Evolutionary conservation across 1,139 yeast species (phyloP), one percentile per base, ranked within the genome.

Genomic region (Kodamaea suecica): DNA sequence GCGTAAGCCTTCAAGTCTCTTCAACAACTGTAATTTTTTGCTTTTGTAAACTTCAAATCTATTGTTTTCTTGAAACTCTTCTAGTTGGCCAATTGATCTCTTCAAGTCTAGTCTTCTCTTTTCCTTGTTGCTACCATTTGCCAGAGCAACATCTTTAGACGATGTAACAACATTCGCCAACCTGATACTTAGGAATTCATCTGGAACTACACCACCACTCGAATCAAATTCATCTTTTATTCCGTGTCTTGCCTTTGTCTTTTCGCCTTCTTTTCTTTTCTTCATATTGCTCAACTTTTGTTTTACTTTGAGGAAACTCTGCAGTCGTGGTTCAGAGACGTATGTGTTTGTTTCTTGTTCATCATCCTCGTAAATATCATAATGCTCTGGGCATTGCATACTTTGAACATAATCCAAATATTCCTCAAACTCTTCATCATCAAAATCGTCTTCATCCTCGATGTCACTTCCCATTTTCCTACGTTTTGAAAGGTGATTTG

Each of bases 121-220:
- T 31, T 59, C 63, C 34, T 50, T 53, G 33, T 51, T 48, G 14
- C 41, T 43, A 4, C 66, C 66, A 33, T 47, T 55, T 3, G 57
- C 54, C 21, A 50, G 41, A 1, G 47, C 40, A 3, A 60, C 39
- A 27, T 62, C 66, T 38, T 47, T 51, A 8, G 31, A 25, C 3
- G 47, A 35, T 12, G 17, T 11, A 4, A 25, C n/a, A 5, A 17
- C 16, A 3, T 9, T 19, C 8, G 21, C 21, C 21, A 19, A 19
- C 21, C 20, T 30, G 2, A 17, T n/a, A 4, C 8, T 6, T 19
- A 19, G 21, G 9, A 19, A 19, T 6, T 9, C 21, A 9, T 19
- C 21, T 19, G 21, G 21, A 9, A 19, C 9, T 19, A 6, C 21
- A 6, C 21, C 21, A 6, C 21, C 21, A 9, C 8, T 23, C 11